Percentiles rank a stretch among this genome's conserved stretches.
Conservation (phyloP, 345 rosid species). For the Gossypium bickii region DNA sequence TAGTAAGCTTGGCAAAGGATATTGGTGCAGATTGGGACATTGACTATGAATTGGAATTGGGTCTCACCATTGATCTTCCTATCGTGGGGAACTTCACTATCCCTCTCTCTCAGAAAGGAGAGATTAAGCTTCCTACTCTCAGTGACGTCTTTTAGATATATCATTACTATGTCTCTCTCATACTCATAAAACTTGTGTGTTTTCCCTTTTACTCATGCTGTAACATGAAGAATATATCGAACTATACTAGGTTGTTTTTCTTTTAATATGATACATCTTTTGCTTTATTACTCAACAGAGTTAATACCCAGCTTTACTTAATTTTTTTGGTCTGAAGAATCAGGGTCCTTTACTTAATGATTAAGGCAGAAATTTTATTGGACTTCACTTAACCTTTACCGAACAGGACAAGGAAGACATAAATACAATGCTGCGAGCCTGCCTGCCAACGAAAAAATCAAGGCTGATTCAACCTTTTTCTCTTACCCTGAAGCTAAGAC, state of each 20-base stretch:
- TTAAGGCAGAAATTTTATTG: too few species aligned
- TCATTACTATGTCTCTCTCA: background rate
- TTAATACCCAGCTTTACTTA: background rate
- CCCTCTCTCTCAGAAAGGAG: constrained; percentile 67
- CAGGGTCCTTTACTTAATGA: too few species aligned
- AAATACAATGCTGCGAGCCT: too few species aligned
- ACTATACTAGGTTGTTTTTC: background rate
- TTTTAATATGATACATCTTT: background rate
- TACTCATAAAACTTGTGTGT: background rate
- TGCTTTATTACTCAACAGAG: background rate
- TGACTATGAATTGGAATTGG: constrained; percentile 64
- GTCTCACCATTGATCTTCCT: constrained; percentile 74
- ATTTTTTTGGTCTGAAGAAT: background rate
- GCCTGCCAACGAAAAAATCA: too few species aligned
- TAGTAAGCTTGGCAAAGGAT: constrained; percentile 67
- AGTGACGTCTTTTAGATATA: constrained; percentile 30
- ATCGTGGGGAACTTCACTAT: constrained; percentile 59
- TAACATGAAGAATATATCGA: background rate
- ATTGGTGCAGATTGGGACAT: constrained; percentile 87
- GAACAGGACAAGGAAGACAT: too few species aligned
- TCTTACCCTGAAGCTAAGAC: too few species aligned
- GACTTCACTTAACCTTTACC: too few species aligned
- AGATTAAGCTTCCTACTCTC: constrained; percentile 80
- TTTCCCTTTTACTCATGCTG: background rate
- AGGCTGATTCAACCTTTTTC: too few species aligned